Evolutionary conservation across 2,329 filamentous ascomycete species (phyloP), one percentile per base, ranked within the genome.

Genomic region (Trichophyton benhamiae): DNA sequence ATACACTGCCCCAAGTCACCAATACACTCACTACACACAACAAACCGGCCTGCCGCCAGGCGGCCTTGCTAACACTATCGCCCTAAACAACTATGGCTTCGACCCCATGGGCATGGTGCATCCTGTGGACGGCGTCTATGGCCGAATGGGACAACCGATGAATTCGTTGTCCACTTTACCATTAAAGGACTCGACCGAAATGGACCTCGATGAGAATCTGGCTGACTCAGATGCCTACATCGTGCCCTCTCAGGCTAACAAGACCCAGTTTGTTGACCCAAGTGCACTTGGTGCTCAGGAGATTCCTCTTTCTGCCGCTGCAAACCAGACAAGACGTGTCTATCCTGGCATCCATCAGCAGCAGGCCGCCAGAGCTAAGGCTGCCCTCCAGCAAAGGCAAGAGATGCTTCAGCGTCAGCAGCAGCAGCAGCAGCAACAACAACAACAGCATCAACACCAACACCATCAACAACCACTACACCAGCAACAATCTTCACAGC

Each of bases 321-420:
- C 76, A 78, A 62, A 83, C 63, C 77, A 81, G 41, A 81, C 86
- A 59, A 87, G 89, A 66, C 85, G 91, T 66, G 85, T 95, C 67
- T 96, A 89, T 79, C 92, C 92, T 11, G 92, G 91, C 60, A 94
- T 95, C 82, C 92, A 97, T 77, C 89, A 91, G 70, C 90, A 91
- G 72, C 84, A 87, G 75, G 91, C 90, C 58, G 89, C 89, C 63
- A 78, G 89, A 68, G 86, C 86, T 64, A 89, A 88, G 77, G 85
- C 85, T 68, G 82, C 83, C 27, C 85, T 88, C 69, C 85, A 88
- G 72, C 83, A 76, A 63, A 83, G 86, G 68, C 81, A 80, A 66
- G 77, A 84, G 68, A 78, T 81, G 64, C 79, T 80, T 63, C 84
- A 84, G 63, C 82, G 85, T 65, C 80, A 80, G 63, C 72, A 78